Evolutionary conservation across 2,329 filamentous ascomycete species (phyloP).

Genomic region (Tolypocladium paradoxum): DNA sequence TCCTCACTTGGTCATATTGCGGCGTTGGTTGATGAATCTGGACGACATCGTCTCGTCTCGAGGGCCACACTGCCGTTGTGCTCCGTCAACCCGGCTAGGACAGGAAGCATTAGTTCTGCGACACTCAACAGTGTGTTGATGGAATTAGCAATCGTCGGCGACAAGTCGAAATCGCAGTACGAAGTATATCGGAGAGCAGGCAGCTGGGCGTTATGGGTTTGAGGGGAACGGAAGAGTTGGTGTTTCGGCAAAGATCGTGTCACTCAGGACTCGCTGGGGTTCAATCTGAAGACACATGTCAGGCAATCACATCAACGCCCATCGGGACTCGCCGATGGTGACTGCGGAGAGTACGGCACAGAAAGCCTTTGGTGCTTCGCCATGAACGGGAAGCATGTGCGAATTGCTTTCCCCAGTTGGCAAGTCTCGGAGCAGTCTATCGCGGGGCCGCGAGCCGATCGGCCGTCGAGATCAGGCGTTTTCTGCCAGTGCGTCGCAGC

Average conservation of each 20-base stretch:
- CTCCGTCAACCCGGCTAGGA: background rate
- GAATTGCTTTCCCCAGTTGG: background rate
- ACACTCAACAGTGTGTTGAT: background rate
- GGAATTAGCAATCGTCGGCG: background rate
- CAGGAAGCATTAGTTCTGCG: background rate
- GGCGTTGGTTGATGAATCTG: background rate
- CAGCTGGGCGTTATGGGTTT: background rate
- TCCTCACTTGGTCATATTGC: background rate
- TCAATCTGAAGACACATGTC: background rate
- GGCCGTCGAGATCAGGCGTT: background rate
- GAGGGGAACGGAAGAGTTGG: background rate
- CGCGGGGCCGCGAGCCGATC: background rate
- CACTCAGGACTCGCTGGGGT: background rate
- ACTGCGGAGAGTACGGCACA: background rate
- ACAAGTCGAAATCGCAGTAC: background rate
- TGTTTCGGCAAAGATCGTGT: background rate
- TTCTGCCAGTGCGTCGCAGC: background rate
- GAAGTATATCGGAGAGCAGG: background rate
- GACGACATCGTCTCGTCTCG: background rate
- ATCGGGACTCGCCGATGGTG: background rate
- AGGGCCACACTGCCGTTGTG: background rate
- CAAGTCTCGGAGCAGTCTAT: background rate
- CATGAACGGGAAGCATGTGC: background rate
- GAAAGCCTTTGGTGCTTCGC: background rate
- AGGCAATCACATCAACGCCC: background rate